Evolutionary conservation across 202 grass and related monocot genomes (phyloP).

Genomic region (Alloteropsis angusta): DNA sequence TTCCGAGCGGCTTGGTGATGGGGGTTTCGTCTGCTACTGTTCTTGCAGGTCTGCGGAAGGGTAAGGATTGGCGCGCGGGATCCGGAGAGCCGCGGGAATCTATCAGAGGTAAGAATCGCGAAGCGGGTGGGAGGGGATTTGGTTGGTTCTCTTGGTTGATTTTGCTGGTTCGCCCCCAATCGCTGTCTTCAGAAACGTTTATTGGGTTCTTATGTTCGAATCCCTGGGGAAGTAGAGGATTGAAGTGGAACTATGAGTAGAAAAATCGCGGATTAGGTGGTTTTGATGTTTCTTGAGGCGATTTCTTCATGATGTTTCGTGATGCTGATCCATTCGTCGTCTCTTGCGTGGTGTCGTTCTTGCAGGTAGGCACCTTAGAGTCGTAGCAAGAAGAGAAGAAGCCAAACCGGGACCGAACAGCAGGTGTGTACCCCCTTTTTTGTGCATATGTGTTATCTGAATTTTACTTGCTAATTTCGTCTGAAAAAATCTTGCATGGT

Average conservation of each 20-base stretch:
- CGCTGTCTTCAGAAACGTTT: not conserved
- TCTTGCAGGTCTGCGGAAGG: conserved; percentile 11
- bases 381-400: not conserved
- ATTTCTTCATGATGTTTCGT: not conserved
- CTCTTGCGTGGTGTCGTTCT: not conserved
- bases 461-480: not conserved
- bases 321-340: not conserved
- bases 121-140: not conserved
- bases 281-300: not conserved
- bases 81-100: not conserved
- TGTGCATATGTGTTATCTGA: not conserved
- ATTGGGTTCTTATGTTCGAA: not conserved
- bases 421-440: not conserved
- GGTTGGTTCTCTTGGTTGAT: not conserved
- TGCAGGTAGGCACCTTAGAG: not conserved
- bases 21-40: not conserved
- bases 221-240: not conserved
- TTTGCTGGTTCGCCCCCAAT: not conserved
- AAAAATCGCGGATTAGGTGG: not conserved
- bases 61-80: not conserved
- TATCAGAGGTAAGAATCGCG: conserved; percentile 7
- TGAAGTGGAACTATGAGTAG: not conserved
- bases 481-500: not conserved
- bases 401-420: not conserved
- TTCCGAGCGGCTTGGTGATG: conserved; percentile 4